Base-by-base conservation (phyloP, 768 basidiomycete species). In the Rhizopogon vesiculosus region DNA sequence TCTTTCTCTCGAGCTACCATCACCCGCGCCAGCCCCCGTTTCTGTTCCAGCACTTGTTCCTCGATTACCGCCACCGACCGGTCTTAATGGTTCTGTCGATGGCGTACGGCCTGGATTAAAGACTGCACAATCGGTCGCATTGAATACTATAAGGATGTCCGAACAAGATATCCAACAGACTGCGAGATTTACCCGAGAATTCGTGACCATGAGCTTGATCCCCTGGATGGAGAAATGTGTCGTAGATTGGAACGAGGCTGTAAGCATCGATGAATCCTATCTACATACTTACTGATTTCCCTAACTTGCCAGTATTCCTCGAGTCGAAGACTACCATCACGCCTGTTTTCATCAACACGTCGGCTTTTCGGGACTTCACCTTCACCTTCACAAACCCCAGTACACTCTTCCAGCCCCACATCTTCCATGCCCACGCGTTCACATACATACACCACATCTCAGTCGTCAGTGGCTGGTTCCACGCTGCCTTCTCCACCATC, bases 151-250 rank as follows among this genome's bases (percentile, higher is more conserved):
- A 40, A 70, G 74, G 33, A 73, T 94, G 74, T 76, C 74, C 8
- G 85, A 92, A 62, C 71, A 73, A 45, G 93, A 96, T 71, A 87
- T 92, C 13, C 80, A 87, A 52, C 80, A 84, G 61, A 81, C 85
- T 6, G 84, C 85, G 0, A 81, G 83, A 52, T 93, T 98, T 63
- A 80, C 91, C 9, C 81, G 93, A 44, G 95, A 97, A 69, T 88
- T 98, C 61, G 78, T 92, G 3, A 85, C 87, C 10, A 92, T 90
- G 84, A 94, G 90, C 65, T 71, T 98, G 44, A 69, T 98, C 3
- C 95, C 95, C 1, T 98, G 91, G 91, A 95, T 98, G 92, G 96
- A 98, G 73, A 91, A 87, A 64, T 87, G 86, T 68, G 89, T 95
- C 5, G 61, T 92, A 45, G 91, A 96, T 59, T 96, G 94, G 92